Evolutionary conservation across 768 basidiomycete species (phyloP).

Genomic region (Porphyrellus cyaneotinctus): DNA sequence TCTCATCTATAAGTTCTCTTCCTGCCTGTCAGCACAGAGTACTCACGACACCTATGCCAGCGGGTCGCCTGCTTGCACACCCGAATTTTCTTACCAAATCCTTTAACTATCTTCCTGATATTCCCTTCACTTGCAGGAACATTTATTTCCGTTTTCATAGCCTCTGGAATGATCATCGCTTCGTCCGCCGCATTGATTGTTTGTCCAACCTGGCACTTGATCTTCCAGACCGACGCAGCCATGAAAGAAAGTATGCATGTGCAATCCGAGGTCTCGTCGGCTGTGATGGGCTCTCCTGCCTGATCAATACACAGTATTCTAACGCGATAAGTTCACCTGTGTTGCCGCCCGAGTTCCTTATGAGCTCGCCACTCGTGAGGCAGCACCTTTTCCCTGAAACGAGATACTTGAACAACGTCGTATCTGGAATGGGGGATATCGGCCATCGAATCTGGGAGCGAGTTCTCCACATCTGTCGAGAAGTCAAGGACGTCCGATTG

Average conservation of each 20-base stretch:
- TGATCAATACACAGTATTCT: neutral
- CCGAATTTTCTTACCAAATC: slow-evolving; percentile 37
- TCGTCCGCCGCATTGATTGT: slow-evolving; percentile 38
- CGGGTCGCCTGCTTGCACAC: slow-evolving; percentile 46
- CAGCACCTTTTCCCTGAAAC: slow-evolving; percentile 38
- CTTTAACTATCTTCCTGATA: slow-evolving; percentile 41
- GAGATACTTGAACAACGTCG: neutral
- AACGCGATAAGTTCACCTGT: slow-evolving; percentile 1
- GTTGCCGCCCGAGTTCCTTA: slow-evolving; percentile 16
- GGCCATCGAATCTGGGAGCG: slow-evolving; percentile 38
- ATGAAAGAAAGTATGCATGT: slow-evolving; percentile 33
- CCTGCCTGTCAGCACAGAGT: no score
- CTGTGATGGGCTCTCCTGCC: neutral
- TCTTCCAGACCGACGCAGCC: slow-evolving; percentile 48
- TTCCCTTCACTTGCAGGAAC: slow-evolving; percentile 43
- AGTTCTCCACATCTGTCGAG: slow-evolving; percentile 37
- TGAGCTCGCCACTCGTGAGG: slow-evolving; percentile 42
- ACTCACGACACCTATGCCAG: slow-evolving; percentile 34
- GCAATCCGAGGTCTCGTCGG: slow-evolving; percentile 1
- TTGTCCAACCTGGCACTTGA: slow-evolving; percentile 42
- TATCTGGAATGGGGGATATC: slow-evolving; percentile 23
- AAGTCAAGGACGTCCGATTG: slow-evolving; percentile 42
- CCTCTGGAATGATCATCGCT: slow-evolving; percentile 50
- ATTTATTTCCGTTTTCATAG: slow-evolving; percentile 64
- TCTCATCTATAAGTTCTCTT: no score